Percentiles rank a stretch among this genome's conserved stretches.
Evolutionary conservation across 805 yeast species (phyloP).

Genomic region (Maudiozyma serrabonitensis): DNA sequence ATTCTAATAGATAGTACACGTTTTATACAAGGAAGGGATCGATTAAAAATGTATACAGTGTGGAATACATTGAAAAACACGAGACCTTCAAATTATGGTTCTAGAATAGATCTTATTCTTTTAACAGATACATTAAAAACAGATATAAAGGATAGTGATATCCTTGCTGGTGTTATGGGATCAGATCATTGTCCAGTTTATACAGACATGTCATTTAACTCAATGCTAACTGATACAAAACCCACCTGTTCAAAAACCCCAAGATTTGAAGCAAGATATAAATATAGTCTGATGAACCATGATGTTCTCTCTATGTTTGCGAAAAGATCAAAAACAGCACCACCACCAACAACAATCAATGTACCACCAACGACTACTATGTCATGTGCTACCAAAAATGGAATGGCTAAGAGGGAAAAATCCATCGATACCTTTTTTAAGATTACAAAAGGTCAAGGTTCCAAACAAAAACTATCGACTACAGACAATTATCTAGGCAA

Average conservation of each 20-base stretch:
- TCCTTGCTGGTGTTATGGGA: conserved; percentile 66
- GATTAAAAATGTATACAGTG: conserved; percentile 69
- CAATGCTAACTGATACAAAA: conserved; percentile 25
- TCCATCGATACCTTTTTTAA: conserved; percentile 8
- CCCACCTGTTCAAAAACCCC: conserved; percentile 16
- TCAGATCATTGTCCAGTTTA: conserved; percentile 93
- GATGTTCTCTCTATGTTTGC: conserved; percentile 31
- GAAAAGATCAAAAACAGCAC: conserved; percentile 2
- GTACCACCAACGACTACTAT: neutral
- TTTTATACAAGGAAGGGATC: conserved; percentile 39
- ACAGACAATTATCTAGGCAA: neutral
- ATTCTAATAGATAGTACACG: conserved; percentile 54
- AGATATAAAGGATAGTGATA: conserved; percentile 33
- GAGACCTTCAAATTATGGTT: conserved; percentile 76
- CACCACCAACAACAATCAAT: neutral
- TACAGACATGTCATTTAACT: conserved; percentile 37
- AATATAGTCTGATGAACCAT: conserved; percentile 34
- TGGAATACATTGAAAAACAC: conserved; percentile 80
- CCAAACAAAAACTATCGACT: neutral
- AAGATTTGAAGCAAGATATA: conserved; percentile 45
- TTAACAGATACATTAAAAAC: conserved; percentile 33
- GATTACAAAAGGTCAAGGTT: neutral
- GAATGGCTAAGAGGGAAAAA: conserved; percentile 1
- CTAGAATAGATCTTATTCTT: conserved; percentile 75
- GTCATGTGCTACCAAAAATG: conserved; percentile 1